These are phyloP conservation scores for Termitomyces bulborhizus DNA, from an alignment of 768 basidiomycete species.

Conservation along the genomic window DNA sequence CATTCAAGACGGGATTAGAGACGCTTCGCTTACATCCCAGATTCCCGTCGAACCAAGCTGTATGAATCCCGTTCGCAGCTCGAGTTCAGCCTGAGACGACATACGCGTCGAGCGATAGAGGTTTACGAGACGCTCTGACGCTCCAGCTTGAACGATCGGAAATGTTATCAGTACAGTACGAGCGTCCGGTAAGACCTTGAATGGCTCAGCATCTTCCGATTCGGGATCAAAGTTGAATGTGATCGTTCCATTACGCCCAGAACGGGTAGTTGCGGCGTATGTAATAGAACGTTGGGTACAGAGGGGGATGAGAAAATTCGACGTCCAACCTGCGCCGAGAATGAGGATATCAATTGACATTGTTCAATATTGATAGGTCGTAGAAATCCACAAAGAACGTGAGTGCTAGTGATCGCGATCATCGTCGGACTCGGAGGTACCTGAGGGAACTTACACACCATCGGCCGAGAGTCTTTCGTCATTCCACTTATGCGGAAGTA, in stretches of 20 bases:
- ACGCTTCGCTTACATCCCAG: constrained; percentile 43
- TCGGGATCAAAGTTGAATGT: constrained; percentile 50
- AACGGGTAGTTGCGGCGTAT: constrained; percentile 49
- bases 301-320: constrained; percentile 51
- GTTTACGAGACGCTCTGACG: constrained; percentile 38
- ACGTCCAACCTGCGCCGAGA: constrained; percentile 65
- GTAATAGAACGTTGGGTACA: constrained; percentile 33
- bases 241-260: constrained; percentile 43
- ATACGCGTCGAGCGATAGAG: constrained; percentile 35
- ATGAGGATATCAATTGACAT: constrained; percentile 46
- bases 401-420: neutral
- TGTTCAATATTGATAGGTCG: neutral
- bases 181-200: constrained; percentile 44
- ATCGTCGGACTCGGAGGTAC: no score
- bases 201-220: constrained; percentile 36
- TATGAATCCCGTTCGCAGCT: constrained; percentile 34
- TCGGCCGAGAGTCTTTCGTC: no score
- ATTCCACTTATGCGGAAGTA: no score
- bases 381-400: neutral
- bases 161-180: constrained; percentile 52
- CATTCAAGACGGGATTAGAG: neutral
- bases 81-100: neutral
- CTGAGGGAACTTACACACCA: no score
- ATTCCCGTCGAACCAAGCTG: constrained; percentile 58
- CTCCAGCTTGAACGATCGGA: constrained; percentile 42